Evolutionary conservation across 805 yeast species (phyloP), one percentile per base, ranked within the genome.

Genomic region (Saturnispora mendoncae): DNA sequence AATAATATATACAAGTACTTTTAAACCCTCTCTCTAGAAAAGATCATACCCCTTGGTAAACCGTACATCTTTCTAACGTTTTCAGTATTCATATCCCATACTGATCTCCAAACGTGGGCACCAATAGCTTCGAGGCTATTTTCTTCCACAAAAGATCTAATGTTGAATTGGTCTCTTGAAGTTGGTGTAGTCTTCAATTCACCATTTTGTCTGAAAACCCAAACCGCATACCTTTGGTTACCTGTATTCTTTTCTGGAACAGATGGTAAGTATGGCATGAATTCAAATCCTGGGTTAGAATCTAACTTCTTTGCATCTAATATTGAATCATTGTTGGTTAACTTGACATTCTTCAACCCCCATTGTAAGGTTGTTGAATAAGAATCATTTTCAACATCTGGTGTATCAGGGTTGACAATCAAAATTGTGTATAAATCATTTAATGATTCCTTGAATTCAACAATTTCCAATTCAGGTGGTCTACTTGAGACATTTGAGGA

Each of bases 371-470:
- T 72, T 2, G 94, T 84, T 42, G 68, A 69, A 66, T 62, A 90
- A 2, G 83, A 61, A 64, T 90, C 88, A 30, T 63, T 68, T 34
- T 61, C 69, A 42, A 84, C 53, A 54, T 87, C 87, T 13, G 97
- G 96, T 34, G 78, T 76, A 61, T 92, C 98, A 14, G 97, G 96
- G 58, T 90, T 88, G 21, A 92, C 92, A 37, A 92, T 63, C 34
- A 90, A 58, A 7, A 88, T 69, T 0, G 97, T 76, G 64, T 86
- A 92, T 42, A 75, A 64, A 45, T 76, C 76, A 9, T 68, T 57
- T n/a, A 50, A 55, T 4, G 67, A 63, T 21, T 67, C 64, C 33
- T 62, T 85, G 54, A 76, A 88, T 56, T 84, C 92, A 51, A 80
- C 80, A 37, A 90, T 69, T 56, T 76, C 71, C 42, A 90, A 66